These are phyloP conservation scores for Pestalotiopsis sp. DNA, from an alignment of 2,329 filamentous ascomycete genomes.

Conservation along the genomic window DNA sequence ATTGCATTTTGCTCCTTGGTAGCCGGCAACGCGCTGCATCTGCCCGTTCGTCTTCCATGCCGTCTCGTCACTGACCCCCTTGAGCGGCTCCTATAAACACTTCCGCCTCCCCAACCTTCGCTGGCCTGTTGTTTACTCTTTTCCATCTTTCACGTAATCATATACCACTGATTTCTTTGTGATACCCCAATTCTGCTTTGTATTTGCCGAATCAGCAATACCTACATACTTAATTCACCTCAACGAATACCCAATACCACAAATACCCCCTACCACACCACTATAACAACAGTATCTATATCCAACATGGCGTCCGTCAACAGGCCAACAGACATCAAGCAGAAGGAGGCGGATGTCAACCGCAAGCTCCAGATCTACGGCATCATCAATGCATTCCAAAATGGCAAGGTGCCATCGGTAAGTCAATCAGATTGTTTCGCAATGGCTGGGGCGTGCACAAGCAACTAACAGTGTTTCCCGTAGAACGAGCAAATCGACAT, in stretches of 20 bases:
- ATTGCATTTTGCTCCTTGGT: neutral
- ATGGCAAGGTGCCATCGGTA: constrained; percentile 90
- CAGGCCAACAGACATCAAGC: constrained; percentile 70
- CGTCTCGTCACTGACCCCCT: neutral
- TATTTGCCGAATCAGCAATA: neutral
- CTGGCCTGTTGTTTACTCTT: neutral
- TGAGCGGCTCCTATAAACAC: constrained; percentile 11
- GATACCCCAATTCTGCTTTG: constrained; percentile 12
- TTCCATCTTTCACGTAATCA: constrained; percentile 8
- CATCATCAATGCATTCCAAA: constrained; percentile 82
- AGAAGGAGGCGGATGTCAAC: constrained; percentile 87
- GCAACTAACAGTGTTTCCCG: constrained; percentile 19
- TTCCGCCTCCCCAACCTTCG: neutral
- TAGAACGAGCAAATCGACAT: constrained; percentile 96
- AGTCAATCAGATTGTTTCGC: constrained; percentile 33
- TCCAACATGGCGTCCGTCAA: constrained; percentile 58
- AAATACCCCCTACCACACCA: neutral
- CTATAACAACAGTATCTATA: constrained; percentile 13
- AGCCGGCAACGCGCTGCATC: neutral
- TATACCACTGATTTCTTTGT: constrained; percentile 13
- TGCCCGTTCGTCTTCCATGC: neutral
- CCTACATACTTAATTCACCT: neutral
- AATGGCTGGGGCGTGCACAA: neutral
- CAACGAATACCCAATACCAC: neutral
- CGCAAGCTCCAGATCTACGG: constrained; percentile 94